Evolutionary conservation across 2,329 filamentous ascomycete species (phyloP).

Genomic region (Alternaria dauci): DNA sequence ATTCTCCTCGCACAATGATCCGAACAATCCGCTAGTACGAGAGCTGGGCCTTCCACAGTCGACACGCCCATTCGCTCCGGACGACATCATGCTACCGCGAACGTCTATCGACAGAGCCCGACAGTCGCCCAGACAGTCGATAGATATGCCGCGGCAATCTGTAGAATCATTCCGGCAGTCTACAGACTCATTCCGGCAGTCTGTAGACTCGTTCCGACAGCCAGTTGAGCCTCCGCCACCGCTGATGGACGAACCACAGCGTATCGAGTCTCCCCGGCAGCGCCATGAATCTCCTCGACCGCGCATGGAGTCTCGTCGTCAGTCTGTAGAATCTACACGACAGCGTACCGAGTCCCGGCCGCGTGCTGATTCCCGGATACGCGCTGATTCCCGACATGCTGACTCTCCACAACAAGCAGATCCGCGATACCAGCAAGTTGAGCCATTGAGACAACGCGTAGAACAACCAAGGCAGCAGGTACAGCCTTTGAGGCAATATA

Average conservation of each 20-base stretch:
- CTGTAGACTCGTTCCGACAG: conserved; percentile 1
- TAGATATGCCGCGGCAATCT: conserved; percentile 9
- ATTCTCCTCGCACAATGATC: conserved; percentile 91
- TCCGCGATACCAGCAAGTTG: conserved; percentile 6
- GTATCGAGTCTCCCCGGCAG: conserved; percentile 1
- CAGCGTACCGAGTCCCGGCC: not conserved
- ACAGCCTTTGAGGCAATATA: conserved; percentile 11
- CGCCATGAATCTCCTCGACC: not conserved
- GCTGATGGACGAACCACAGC: conserved; percentile 8
- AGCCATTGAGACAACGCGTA: conserved; percentile 6
- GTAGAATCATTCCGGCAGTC: conserved; percentile 7
- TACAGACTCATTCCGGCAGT: conserved; percentile 2
- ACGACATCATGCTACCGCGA: conserved; percentile 36
- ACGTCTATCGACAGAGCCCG: conserved; percentile 17
- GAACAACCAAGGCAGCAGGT: conserved; percentile 8
- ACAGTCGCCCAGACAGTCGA: conserved; percentile 3
- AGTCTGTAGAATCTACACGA: conserved; percentile 7
- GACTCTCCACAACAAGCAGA: conserved; percentile 6
- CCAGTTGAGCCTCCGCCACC: conserved; percentile 3
- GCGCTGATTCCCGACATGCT: not conserved
- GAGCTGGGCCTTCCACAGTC: conserved; percentile 67
- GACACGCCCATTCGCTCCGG: conserved; percentile 40
- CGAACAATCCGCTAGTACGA: conserved; percentile 74
- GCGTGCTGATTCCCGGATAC: not conserved
- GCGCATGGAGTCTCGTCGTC: conserved; percentile 4